Base-by-base conservation (phyloP, 805 yeast species). In the Myxozyma mucilagina region DNA sequence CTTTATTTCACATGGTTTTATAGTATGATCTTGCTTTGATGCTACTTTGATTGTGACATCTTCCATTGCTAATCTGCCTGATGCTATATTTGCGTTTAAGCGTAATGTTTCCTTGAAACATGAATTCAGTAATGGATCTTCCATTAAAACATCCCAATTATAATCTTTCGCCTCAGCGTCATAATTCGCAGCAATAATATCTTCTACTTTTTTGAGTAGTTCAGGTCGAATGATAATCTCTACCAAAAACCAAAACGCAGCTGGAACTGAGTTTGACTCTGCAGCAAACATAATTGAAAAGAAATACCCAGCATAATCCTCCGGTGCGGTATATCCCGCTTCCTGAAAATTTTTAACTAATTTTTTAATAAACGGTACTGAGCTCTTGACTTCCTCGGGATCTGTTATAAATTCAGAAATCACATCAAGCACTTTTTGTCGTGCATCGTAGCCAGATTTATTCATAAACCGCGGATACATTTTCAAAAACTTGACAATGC, bases 211-310 rank as follows among this genome's bases (percentile, higher is more conserved):
- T 34, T 44, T 47, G 34, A 44, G 44, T 13, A 60, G 43, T n/a
- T 52, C 51, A 2, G 59, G 49, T 38, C 56, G 47, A 13, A n/a
- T 36, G 9, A 60, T 38, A 4, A 60, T 51, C 11, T 60, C 39
- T 13, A 60, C 59, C 29, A 60, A 34, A 1, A 60, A 9, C 63
- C 63, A 60, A 38, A 50, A 60, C 35, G 63, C 63, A 24, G 50
- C 59, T 11, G 63, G 63, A 13, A 60, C 59, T 13, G 63, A 55
- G 41, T 60, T 60, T 14, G 63, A 60, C 29, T 55, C 41, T 20
- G 54, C 57, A 10, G 65, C 67, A 41, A 63, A 60, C 10, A 61
- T 38, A 13, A 63, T 57, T 32, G 63, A 50, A 29, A 63, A 59
- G 14, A 58, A 47, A 34, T 57, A 61, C 1, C 61, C 60, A 8